Conservation (phyloP, 768 basidiomycete species). For the Clathrus columnatus region DNA sequence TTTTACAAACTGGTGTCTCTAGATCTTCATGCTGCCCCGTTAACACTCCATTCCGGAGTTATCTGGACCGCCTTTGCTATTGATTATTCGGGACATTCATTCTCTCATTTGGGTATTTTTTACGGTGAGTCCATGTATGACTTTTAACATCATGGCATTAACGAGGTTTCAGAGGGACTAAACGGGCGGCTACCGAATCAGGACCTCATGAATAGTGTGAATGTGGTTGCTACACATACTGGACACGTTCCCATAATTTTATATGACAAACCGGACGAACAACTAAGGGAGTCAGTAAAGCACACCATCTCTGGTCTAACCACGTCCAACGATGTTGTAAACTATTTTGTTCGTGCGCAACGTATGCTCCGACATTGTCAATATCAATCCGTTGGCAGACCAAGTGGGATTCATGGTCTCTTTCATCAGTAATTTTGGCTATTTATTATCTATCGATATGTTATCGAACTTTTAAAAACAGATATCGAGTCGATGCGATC, state of each 20-base stretch:
- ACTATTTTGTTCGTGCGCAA: conserved; percentile 49
- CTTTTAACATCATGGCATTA: not conserved
- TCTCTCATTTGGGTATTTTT: conserved; percentile 92
- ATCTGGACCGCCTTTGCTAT: conserved; percentile 94
- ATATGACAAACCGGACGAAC: conserved; percentile 63
- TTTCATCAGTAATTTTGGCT: conserved; percentile 57
- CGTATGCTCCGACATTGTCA: conserved; percentile 63
- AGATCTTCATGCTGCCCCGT: conserved; percentile 61
- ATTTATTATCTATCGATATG: not conserved
- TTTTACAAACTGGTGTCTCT: not conserved
- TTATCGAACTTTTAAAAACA: conserved; percentile 21
- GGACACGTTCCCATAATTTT: conserved; percentile 70
- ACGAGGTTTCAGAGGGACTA: conserved; percentile 61
- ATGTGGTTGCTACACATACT: conserved; percentile 60
- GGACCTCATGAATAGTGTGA: conserved; percentile 81
- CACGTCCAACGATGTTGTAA: conserved; percentile 29
- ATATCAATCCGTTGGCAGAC: conserved; percentile 70
- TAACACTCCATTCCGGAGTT: conserved; percentile 68
- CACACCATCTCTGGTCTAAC: not conserved
- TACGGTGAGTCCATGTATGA: conserved; percentile 49
- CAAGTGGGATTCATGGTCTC: conserved; percentile 84
- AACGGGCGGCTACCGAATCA: conserved; percentile 96
- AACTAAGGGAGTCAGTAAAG: conserved; percentile 22
- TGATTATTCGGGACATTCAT: conserved; percentile 95
- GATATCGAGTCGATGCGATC: conserved; percentile 90